Evolutionary conservation across 768 basidiomycete species (phyloP).

Genomic region (Pisolithus marmoratus): DNA sequence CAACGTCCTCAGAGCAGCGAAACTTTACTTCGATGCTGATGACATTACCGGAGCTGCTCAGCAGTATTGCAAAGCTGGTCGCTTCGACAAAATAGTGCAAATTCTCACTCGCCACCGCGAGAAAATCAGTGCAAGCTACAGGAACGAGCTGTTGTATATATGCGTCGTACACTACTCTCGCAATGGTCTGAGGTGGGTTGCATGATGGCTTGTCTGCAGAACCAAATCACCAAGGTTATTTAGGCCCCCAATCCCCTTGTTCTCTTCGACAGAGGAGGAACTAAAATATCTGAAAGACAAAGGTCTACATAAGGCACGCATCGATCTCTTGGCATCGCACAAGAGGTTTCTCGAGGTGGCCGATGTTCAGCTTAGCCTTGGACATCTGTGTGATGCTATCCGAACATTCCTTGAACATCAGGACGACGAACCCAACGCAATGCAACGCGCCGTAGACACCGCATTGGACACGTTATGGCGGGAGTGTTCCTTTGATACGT

Average conservation of each 20-base stretch:
- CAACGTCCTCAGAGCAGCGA: conserved; percentile 39
- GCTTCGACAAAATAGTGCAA: conserved; percentile 48
- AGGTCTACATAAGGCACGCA: conserved; percentile 45
- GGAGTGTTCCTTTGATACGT: conserved; percentile 34
- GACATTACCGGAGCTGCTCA: conserved; percentile 40
- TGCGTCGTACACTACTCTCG: not conserved
- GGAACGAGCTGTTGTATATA: not conserved
- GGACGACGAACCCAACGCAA: conserved; percentile 15
- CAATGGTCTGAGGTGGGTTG: not conserved
- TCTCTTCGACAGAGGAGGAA: conserved; percentile 47
- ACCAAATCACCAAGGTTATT: not conserved
- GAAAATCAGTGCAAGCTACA: not conserved
- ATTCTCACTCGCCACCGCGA: conserved; percentile 14
- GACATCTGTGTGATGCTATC: conserved; percentile 42
- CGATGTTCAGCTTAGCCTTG: conserved; percentile 42
- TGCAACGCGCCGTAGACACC: conserved; percentile 32
- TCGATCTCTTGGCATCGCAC: conserved; percentile 37
- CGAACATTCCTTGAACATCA: conserved; percentile 35
- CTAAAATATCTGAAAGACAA: conserved; percentile 53
- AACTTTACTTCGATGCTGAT: conserved; percentile 35
- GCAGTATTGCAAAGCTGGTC: conserved; percentile 41
- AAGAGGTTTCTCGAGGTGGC: conserved; percentile 46
- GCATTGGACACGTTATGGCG: conserved; percentile 43
- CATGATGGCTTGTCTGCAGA: not conserved
- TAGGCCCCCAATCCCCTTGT: conserved; percentile 46